Percentiles rank a stretch among this genome's conserved stretches.
These are phyloP conservation scores for Purpureocillium takamizusanense DNA, from an alignment of 2,329 filamentous ascomycete genomes.

Conservation along the genomic window DNA sequence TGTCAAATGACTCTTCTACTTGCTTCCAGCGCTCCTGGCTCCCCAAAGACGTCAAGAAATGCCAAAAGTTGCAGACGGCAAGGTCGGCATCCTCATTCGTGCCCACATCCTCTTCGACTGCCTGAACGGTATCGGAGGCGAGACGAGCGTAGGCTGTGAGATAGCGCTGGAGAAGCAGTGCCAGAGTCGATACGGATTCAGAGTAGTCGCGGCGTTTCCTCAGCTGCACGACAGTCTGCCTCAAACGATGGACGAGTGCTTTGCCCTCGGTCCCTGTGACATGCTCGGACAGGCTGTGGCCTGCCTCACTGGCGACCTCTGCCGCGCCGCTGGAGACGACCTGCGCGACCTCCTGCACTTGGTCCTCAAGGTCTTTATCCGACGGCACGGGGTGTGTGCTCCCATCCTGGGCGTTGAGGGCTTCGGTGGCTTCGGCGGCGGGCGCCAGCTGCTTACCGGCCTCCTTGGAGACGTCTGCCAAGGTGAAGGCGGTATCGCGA, in stretches of 20 bases:
- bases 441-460: conserved; percentile 67
- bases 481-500: conserved; percentile 70
- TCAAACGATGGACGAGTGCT: conserved; percentile 65
- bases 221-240: conserved; percentile 65
- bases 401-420: conserved; percentile 29
- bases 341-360: conserved; percentile 44
- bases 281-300: conserved; percentile 66
- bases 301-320: conserved; percentile 49
- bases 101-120: conserved; percentile 61
- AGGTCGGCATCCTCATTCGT: conserved; percentile 66
- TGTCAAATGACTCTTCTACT: conserved; percentile 58
- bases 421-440: conserved; percentile 45
- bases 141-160: conserved; percentile 68
- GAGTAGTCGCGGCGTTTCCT: conserved; percentile 73
- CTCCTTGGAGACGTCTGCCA: conserved; percentile 67
- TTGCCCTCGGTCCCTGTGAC: conserved; percentile 63
- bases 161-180: conserved; percentile 69
- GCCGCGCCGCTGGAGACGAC: conserved; percentile 43
- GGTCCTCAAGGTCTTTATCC: conserved; percentile 53
- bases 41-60: conserved; percentile 71
- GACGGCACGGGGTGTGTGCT: conserved; percentile 31
- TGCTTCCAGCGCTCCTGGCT: conserved; percentile 65
- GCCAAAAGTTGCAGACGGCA: conserved; percentile 74
- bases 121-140: conserved; percentile 55
- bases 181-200: conserved; percentile 73